Evolutionary conservation across 106 monocot genomes (phyloP).

Genomic region (Cymbidium sinense): DNA sequence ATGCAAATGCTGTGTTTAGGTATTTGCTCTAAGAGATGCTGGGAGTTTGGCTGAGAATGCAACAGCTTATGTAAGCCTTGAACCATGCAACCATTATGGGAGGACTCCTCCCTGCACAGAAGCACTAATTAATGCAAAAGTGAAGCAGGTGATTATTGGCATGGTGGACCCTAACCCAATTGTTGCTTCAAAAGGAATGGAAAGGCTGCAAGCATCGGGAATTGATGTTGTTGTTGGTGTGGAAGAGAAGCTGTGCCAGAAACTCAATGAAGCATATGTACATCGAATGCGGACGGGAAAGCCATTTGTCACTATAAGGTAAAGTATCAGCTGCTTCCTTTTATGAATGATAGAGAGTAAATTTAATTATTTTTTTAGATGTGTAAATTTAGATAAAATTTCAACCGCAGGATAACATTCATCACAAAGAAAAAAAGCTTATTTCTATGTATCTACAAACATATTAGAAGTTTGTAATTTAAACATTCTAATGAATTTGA

Average conservation of each 20-base stretch:
- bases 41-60: conserved; percentile 67
- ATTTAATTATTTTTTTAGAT: background rate
- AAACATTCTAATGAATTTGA: background rate
- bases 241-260: conserved; percentile 67
- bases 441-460: background rate
- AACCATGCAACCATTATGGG: conserved; percentile 94
- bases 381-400: background rate
- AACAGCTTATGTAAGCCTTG: conserved; percentile 90
- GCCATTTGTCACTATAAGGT: conserved; percentile 80
- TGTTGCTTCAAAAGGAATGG: conserved; percentile 85
- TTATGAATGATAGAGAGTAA: background rate
- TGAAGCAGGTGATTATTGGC: conserved; percentile 76
- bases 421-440: background rate
- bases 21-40: conserved; percentile 83
- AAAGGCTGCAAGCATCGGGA: conserved; percentile 63
- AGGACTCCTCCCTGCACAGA: conserved; percentile 97
- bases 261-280: conserved; percentile 82
- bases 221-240: conserved; percentile 72
- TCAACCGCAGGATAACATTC: background rate
- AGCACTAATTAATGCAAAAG: conserved; percentile 68
- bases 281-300: conserved; percentile 76
- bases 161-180: conserved; percentile 97
- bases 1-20: conserved; percentile 23
- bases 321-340: conserved; percentile 8
- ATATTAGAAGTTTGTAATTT: background rate